A percentile compares a stretch with the other conserved stretches of the same genome.
phyloP scores from a whole-genome alignment of 495 filamentous ascomycete genomes.

The Neurospora africana region DNA sequence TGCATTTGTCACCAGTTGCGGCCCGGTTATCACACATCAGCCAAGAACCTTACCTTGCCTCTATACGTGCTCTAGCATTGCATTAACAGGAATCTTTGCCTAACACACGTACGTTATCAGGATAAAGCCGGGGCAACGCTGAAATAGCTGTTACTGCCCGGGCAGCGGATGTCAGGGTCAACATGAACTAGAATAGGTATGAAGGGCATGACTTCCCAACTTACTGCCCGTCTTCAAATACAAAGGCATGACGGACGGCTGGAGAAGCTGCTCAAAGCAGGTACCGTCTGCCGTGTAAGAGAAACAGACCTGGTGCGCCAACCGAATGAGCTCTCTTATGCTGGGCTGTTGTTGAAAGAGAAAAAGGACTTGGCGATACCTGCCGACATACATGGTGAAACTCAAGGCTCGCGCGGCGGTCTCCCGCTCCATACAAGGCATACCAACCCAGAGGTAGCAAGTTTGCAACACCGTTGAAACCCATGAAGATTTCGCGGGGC shows the following conservation, averaged over 20 bases:
- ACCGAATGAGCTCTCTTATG: background rate
- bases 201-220: background rate
- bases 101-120: background rate
- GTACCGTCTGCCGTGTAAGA: background rate
- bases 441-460: background rate
- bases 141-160: background rate
- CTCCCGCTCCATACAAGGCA: background rate
- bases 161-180: background rate
- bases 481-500: background rate
- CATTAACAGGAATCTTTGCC: background rate
- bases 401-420: background rate
- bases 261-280: background rate
- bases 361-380: background rate
- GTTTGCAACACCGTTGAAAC: background rate
- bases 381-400: background rate
- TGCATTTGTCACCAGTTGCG: background rate
- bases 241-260: background rate
- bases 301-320: background rate
- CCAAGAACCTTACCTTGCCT: background rate
- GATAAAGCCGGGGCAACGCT: background rate
- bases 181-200: background rate
- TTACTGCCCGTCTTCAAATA: background rate
- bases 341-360: background rate
- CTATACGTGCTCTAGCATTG: background rate
- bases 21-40: background rate